Evolutionary conservation across 805 yeast genomes (phyloP), one percentile per base, ranked within the genome.

Genomic region (Kazachstania africana): DNA sequence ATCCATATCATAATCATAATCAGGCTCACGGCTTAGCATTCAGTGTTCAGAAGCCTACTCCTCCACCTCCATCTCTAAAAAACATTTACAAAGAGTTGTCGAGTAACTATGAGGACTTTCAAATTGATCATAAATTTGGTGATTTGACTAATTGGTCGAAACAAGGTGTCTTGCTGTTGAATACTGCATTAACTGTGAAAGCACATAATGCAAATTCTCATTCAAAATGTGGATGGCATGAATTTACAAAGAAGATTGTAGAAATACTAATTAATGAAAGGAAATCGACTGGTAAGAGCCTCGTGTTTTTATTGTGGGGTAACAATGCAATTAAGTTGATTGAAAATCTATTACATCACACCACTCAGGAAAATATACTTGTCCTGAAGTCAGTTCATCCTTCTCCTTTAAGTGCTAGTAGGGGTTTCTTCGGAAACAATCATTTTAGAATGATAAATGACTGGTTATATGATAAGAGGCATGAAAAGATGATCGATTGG

Each of bases 21-120:
- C 98, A 91, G 55, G 98, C 98, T 0, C 98, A 91, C 49, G 98
- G 98, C 0, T 60, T 91, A 18, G 97, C 98, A 3, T 91, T 91
- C 45, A 80, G 93, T 14, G 97, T 91, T 1, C 66, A 73, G 34
- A 78, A 80, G 20, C 94, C 95, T 1, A 76, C 84, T 1, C 72
- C 74, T 2, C 79, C 91, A 2, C 97, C 98, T 0, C 91, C 93
- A 1, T 84, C 95, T 2, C 62, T 91, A 35, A 64, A 71, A 29
- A 91, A 91, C 50, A 91, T 91, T 34, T 91, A 78, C 62, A 88
- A 84, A 48, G 76, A 83, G 13, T 57, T 91, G 10, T 57, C 64
- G 32, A 74, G 76, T 39, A 80, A 78, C 41, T 88, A 76, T 44
- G 80, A 93, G 0, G 74, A 73, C 9, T 87, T 82, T 48, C 60